These are phyloP conservation scores for Solanum appendiculatum DNA, from an alignment of 257 asterid genomes.

Conservation along the genomic window DNA sequence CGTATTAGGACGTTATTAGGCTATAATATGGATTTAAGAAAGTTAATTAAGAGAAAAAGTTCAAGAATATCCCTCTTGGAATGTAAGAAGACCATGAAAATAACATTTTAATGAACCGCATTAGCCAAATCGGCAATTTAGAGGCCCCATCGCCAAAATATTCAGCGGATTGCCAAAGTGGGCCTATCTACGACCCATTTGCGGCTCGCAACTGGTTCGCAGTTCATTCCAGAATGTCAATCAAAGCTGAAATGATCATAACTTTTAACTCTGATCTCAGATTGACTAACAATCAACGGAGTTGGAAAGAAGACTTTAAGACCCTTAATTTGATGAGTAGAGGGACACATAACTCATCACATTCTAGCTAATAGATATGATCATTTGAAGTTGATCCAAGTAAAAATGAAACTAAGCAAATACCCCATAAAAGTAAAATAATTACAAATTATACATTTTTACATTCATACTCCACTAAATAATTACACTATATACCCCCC, in stretches of 20 bases:
- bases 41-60: too few species aligned
- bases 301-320: not conserved
- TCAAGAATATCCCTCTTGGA: not conserved
- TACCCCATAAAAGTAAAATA: too few species aligned
- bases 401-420: too few species aligned
- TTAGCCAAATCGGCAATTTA: not conserved
- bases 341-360: not conserved
- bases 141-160: not conserved
- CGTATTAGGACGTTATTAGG: not conserved
- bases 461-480: too few species aligned
- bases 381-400: not conserved
- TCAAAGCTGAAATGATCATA: not conserved
- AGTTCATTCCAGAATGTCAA: too few species aligned
- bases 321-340: not conserved
- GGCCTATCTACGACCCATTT: not conserved
- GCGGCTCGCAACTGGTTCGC: not conserved
- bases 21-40: not conserved
- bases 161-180: not conserved
- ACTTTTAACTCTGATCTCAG: not conserved
- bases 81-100: not conserved
- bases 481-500: too few species aligned
- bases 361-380: not conserved
- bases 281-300: not conserved
- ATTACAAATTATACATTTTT: too few species aligned
- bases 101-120: not conserved